Evolutionary conservation across 73 alveolate genomes (phyloP).

Genomic region (Stentor roeselii): DNA sequence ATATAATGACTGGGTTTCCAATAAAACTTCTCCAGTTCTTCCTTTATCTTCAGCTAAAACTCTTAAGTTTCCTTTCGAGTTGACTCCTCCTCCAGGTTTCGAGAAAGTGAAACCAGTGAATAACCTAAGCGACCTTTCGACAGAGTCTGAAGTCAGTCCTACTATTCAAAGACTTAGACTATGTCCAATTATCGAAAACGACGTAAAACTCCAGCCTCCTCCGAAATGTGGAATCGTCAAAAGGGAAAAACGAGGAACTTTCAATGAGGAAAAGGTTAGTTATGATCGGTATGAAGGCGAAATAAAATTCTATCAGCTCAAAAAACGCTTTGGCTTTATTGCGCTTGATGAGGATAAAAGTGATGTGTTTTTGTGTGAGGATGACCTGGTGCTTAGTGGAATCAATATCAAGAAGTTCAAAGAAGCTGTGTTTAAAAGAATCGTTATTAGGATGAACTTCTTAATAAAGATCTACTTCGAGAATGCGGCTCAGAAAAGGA

Average conservation of each 20-base stretch:
- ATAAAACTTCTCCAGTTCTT: neutral
- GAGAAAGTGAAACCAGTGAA: neutral
- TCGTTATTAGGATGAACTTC: neutral
- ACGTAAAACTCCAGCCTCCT: slow-evolving; percentile 14
- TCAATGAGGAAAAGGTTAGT: slow-evolving; percentile 2
- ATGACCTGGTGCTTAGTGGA: slow-evolving; percentile 16
- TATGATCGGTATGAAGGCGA: neutral
- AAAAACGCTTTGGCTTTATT: slow-evolving; percentile 32
- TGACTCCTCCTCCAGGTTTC: neutral
- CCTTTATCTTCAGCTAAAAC: neutral
- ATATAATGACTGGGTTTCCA: neutral
- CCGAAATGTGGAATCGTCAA: neutral
- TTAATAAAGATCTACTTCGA: neutral
- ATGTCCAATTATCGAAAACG: neutral
- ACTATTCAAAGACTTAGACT: neutral
- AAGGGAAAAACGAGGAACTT: slow-evolving; percentile 18
- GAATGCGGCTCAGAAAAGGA: slow-evolving; percentile 4
- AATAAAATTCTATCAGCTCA: slow-evolving; percentile 22
- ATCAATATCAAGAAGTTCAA: slow-evolving; percentile 25
- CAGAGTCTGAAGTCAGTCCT: neutral
- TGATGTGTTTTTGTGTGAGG: slow-evolving; percentile 33
- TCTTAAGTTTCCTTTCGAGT: neutral
- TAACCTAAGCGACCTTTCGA: neutral
- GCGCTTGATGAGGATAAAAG: neutral
- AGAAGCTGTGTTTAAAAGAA: neutral